Evolutionary conservation across 805 yeast genomes (phyloP), one percentile per base, ranked within the genome.

Genomic region (Cephaloascus fragrans): DNA sequence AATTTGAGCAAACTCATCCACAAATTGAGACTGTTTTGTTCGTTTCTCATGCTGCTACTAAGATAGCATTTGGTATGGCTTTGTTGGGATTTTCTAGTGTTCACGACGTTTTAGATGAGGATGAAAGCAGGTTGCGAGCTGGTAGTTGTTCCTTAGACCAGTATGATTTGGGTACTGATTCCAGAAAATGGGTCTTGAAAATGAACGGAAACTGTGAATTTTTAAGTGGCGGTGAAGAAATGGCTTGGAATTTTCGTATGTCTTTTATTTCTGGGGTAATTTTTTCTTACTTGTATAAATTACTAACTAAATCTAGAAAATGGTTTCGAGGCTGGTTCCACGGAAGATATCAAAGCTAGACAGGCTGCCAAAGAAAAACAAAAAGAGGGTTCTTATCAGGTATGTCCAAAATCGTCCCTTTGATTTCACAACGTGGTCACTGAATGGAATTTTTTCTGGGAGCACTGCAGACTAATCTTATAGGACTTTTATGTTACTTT

Each of bases 1-100:
- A 61, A 37, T 66, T 85, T 39, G 82, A 80, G 45, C 42, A 50
- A 5, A 61, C 69, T 42, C 71, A 61, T 49, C 94, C 95, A 0
- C 62, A 76, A 2, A 63, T 77, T 26, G 75, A 78, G 29, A 66
- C 77, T 0, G 64, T 93, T 5, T 50, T 93, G 18, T 61, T 90
- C n/a, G 79, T 86, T 19, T 79, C 95, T 3, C 97, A 93, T 60
- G 98, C 97, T 1, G 97, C 97, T 3, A 73, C 94, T 4, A 86
- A 87, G 56, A 86, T 88, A 43, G 89, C 94, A 0, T 62, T 90
- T 15, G 96, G 96, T 3, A 75, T 86, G 76, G 71, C 83, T 1
- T 62, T 90, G 14, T 52, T 83, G 50, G 77, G 77, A 0, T 72
- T 70, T 40, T 38, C 53, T 0, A 62, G 65, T 32, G 75, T 75